phyloP scores from a whole-genome alignment of 2,329 filamentous ascomycete genomes.

The Fusarium piperis region DNA sequence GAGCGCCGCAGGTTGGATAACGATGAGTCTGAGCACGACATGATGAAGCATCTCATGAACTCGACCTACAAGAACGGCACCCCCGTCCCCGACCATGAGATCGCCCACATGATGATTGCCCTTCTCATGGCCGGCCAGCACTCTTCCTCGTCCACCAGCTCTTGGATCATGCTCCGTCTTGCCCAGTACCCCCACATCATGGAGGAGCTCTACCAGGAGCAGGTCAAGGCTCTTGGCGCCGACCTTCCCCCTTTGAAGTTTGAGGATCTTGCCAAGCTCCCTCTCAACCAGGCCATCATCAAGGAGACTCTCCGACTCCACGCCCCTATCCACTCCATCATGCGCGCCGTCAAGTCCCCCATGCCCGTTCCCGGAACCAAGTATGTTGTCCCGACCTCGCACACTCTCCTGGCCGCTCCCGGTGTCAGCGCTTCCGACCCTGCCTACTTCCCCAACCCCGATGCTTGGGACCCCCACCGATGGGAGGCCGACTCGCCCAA shows the following conservation, averaged over 20 bases:
- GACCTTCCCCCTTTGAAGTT: slow-evolving; percentile 80
- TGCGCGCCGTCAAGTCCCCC: slow-evolving; percentile 90
- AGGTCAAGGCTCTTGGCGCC: slow-evolving; percentile 75
- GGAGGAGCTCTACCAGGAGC: slow-evolving; percentile 86
- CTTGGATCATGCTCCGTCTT: slow-evolving; percentile 86
- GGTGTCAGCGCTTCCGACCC: slow-evolving; percentile 80
- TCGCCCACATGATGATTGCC: slow-evolving; percentile 94
- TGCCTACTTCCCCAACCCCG: slow-evolving; percentile 82
- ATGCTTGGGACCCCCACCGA: slow-evolving; percentile 88
- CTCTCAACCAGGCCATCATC: slow-evolving; percentile 84
- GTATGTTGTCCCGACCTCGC: slow-evolving; percentile 82
- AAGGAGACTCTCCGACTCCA: slow-evolving; percentile 93
- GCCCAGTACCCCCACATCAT: slow-evolving; percentile 80
- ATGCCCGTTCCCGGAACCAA: slow-evolving; percentile 85
- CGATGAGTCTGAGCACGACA: slow-evolving; percentile 70
- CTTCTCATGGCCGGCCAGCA: slow-evolving; percentile 93
- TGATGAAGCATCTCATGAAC: slow-evolving; percentile 91
- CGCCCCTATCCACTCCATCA: slow-evolving; percentile 93
- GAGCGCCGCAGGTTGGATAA: slow-evolving; percentile 67
- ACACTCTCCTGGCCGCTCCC: slow-evolving; percentile 85
- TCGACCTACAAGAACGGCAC: slow-evolving; percentile 86
- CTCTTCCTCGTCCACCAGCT: slow-evolving; percentile 83
- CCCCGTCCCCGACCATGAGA: slow-evolving; percentile 81
- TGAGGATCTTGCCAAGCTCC: slow-evolving; percentile 80
- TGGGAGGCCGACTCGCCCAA: slow-evolving; percentile 77